A percentile compares a stretch with the other conserved stretches of the same genome.
Evolutionary conservation across 345 rosid genomes (phyloP).

Genomic region (Salix koriyanagi): DNA sequence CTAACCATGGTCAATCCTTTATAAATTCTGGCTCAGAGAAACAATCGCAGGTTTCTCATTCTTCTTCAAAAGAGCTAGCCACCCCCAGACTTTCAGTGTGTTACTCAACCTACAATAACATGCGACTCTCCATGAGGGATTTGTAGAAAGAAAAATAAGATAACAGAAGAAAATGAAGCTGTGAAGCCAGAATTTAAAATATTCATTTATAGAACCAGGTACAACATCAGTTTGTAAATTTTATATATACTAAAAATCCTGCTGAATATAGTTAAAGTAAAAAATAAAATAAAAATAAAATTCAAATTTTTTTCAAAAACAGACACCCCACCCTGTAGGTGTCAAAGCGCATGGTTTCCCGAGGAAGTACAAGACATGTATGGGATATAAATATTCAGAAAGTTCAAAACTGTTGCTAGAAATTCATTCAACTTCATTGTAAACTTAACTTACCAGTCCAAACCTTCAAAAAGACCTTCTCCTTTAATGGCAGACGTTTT

Average conservation of each 20-base stretch:
- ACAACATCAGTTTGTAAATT: background rate
- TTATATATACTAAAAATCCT: background rate
- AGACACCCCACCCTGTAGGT: too few relatives aligned
- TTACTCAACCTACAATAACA: conserved; percentile 51
- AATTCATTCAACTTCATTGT: background rate
- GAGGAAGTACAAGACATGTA: background rate
- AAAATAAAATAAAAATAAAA: too few relatives aligned
- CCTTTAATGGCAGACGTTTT: conserved; percentile 29
- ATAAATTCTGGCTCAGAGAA: background rate
- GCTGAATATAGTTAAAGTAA: background rate
- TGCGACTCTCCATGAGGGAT: background rate
- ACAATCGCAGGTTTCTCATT: background rate
- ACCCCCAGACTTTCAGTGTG: conserved; percentile 50
- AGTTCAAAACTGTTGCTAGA: background rate
- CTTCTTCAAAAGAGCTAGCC: conserved; percentile 13
- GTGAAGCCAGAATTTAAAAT: background rate
- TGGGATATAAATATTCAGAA: background rate
- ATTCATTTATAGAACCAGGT: background rate
- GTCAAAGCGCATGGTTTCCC: background rate
- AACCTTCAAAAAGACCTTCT: conserved; percentile 26
- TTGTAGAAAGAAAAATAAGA: background rate
- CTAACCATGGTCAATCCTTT: background rate
- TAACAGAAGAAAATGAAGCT: conserved; percentile 8
- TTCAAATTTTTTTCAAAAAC: too few relatives aligned
- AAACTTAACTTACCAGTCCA: conserved; percentile 23